Conservation (phyloP, 2,329 filamentous ascomycete genomes). For the Aureobasidium vineae region DNA sequence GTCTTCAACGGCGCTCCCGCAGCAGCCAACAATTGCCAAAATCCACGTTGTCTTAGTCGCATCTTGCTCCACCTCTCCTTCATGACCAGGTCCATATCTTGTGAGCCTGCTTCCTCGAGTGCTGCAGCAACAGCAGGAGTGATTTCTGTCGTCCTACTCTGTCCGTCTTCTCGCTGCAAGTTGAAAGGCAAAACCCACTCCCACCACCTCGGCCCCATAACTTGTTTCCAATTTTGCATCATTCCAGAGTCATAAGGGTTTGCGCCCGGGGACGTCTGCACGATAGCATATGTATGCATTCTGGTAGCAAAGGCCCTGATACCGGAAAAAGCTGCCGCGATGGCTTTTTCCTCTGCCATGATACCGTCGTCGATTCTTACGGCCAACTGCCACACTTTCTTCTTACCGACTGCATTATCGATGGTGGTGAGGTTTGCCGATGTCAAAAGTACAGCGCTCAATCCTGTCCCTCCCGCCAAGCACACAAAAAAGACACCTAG, state of each 20-base stretch:
- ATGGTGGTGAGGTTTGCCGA: not conserved
- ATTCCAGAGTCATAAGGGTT: not conserved
- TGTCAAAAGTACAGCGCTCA: not conserved
- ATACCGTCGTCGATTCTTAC: not conserved
- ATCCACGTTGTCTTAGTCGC: not conserved
- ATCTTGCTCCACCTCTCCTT: not conserved
- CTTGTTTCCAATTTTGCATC: not conserved
- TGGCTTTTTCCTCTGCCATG: not conserved
- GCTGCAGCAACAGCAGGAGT: not conserved
- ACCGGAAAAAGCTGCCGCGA: not conserved
- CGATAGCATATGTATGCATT: not conserved
- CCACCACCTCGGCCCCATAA: not conserved
- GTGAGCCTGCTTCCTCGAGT: not conserved
- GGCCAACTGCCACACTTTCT: not conserved
- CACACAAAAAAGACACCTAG: not conserved
- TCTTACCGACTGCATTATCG: not conserved
- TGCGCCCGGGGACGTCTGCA: not conserved
- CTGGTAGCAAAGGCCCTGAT: not conserved
- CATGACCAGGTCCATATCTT: not conserved
- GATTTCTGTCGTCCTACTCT: not conserved
- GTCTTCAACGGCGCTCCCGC: not conserved
- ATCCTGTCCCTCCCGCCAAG: not conserved
- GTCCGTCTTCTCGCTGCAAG: not conserved
- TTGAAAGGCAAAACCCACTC: not conserved
- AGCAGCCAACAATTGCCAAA: not conserved